Evolutionary conservation across 1,284 basidiomycete genomes (phyloP).

Genomic region (Austropuccinia psidii): DNA sequence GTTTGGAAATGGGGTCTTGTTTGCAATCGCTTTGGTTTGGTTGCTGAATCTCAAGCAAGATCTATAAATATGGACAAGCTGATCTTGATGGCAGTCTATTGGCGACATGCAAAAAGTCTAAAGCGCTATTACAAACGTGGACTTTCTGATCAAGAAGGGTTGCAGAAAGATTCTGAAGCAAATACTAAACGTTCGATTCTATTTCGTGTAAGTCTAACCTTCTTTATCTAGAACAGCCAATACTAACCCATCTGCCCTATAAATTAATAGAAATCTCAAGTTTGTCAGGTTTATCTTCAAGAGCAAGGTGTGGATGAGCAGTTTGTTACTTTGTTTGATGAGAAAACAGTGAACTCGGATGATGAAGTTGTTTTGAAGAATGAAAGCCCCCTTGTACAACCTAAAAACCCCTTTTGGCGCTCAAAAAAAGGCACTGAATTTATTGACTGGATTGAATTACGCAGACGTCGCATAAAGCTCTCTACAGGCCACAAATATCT

Average conservation of each 20-base stretch:
- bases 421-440: constrained; percentile 12
- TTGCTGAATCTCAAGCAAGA: neutral
- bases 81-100: constrained; percentile 13
- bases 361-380: constrained; percentile 8
- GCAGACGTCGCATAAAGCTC: neutral
- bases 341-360: constrained; percentile 21
- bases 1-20: constrained; percentile 32
- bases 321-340: constrained; percentile 11
- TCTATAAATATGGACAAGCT: constrained; percentile 8
- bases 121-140: constrained; percentile 12
- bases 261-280: constrained; percentile 32
- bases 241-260: too few relatives aligned
- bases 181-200: constrained; percentile 4
- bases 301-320: constrained; percentile 8
- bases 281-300: constrained; percentile 28
- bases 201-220: constrained; percentile 3
- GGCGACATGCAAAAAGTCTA: constrained; percentile 14
- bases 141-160: neutral
- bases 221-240: too few relatives aligned
- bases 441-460: constrained; percentile 26
- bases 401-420: constrained; percentile 17
- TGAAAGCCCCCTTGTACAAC: neutral
- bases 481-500: neutral
- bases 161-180: constrained; percentile 6
- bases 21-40: neutral